Conservation (phyloP, 257 asterid species). For the Nicotiana undulata region DNA sequence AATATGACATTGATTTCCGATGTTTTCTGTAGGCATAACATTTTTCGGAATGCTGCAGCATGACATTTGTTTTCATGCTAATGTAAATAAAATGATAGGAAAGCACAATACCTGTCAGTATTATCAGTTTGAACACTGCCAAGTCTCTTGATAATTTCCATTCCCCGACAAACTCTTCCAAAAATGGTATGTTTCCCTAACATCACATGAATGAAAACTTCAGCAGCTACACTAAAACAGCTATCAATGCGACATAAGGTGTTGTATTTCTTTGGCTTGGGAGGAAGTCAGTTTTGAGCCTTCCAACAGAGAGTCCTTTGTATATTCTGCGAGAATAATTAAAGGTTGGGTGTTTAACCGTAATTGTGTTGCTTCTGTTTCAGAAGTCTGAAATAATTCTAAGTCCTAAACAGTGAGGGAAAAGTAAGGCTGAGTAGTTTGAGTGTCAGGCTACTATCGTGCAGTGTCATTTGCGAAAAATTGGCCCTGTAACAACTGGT, state of each 20-base stretch:
- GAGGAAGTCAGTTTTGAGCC: no score
- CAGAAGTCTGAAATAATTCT: no score
- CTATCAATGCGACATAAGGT: neutral
- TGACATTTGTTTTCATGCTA: neutral
- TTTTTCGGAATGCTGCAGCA: neutral
- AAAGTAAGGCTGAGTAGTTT: no score
- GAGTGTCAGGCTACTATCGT: no score
- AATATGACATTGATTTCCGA: neutral
- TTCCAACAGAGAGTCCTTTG: no score
- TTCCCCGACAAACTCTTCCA: constrained; percentile 88
- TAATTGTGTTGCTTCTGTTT: no score
- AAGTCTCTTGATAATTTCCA: constrained; percentile 95
- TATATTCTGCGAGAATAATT: neutral
- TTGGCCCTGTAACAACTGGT: no score
- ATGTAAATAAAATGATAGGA: neutral
- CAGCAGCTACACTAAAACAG: neutral
- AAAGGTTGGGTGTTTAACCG: no score
- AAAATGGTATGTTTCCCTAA: constrained; percentile 91
- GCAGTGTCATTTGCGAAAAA: no score
- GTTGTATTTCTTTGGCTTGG: no score
- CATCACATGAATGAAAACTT: constrained; percentile 5
- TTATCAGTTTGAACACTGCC: constrained; percentile 98
- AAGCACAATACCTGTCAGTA: constrained; percentile 59
- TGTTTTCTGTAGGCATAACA: neutral
- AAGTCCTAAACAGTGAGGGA: no score